A percentile compares a stretch with the other conserved stretches of the same genome.
Evolutionary conservation across 352 stramenopile species (phyloP).

Genomic region (Phytopythium vexans): DNA sequence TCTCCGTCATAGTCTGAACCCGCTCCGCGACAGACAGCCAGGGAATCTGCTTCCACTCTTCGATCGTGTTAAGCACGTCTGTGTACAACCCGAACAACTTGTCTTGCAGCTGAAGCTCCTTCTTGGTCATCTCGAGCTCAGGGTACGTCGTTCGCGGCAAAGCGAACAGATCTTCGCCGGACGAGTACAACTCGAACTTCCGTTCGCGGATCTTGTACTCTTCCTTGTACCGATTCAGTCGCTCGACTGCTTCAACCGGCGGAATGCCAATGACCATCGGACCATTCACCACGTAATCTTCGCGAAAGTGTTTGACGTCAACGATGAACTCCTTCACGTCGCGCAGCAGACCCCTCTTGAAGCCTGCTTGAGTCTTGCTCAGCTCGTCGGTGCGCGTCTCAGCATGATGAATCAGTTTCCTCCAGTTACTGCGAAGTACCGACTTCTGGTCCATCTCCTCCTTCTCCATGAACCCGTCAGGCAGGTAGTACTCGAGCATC

Average conservation of each 20-base stretch:
- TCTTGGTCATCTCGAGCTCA: slow-evolving; percentile 96
- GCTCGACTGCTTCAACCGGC: slow-evolving; percentile 95
- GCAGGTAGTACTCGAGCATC: slow-evolving; percentile 94
- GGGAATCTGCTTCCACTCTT: slow-evolving; percentile 96
- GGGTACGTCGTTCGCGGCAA: slow-evolving; percentile 95
- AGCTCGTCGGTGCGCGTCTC: slow-evolving; percentile 94
- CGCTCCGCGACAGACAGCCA: slow-evolving; percentile 94
- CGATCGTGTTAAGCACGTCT: slow-evolving; percentile 96
- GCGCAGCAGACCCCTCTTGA: slow-evolving; percentile 94
- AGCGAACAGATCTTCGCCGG: slow-evolving; percentile 97
- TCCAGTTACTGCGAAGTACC: slow-evolving; percentile 96
- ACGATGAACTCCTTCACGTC: slow-evolving; percentile 97
- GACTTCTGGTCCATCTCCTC: slow-evolving; percentile 99
- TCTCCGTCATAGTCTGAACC: slow-evolving; percentile 95
- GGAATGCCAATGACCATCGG: slow-evolving; percentile 97
- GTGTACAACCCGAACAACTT: slow-evolving; percentile 96
- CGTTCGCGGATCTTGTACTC: slow-evolving; percentile 97
- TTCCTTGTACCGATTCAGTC: slow-evolving; percentile 97
- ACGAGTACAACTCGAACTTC: slow-evolving; percentile 97
- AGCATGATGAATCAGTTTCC: slow-evolving; percentile 95
- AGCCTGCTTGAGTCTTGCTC: slow-evolving; percentile 93
- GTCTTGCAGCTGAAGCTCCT: slow-evolving; percentile 94
- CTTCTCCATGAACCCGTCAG: slow-evolving; percentile 97
- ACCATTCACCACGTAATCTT: slow-evolving; percentile 96
- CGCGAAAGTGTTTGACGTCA: slow-evolving; percentile 95